Evolutionary conservation across 2,329 filamentous ascomycete species (phyloP), one percentile per base, ranked within the genome.

Genomic region (Neurospora sp.): DNA sequence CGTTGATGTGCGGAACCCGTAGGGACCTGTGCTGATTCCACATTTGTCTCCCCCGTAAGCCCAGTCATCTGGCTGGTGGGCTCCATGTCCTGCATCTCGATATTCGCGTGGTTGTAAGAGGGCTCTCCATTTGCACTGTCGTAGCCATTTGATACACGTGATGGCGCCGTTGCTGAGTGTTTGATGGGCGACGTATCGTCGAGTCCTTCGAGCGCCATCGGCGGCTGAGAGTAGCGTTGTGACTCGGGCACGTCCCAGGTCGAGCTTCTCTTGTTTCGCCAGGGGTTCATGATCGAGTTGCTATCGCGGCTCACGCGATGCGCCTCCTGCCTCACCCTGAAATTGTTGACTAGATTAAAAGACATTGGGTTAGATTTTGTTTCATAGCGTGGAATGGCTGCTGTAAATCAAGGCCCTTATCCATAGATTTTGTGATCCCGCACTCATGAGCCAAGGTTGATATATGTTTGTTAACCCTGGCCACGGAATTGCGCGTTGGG

Each of bases 301-400:
- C 52, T 79, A 67, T 79, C 76, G 69, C 83, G 81, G 67, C 82
- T 81, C 62, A 83, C 74, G 28, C 72, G 78, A 71, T 82, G 81
- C 70, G 84, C 84, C 70, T 79, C 77, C 71, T 80, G 79, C 78
- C 82, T 85, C 72, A 82, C 80, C 68, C 77, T 78, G 74, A 79
- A 82, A 57, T 79, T 77, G 73, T 85, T 85, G 79, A 84, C 83
- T 85, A 62, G 52, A 17, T 62, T 17, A 77, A 8, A 66, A 71
- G 75, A 71, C 65, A 74, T 71, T 10, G 68, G 33, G 66, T 74
- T 70, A 74, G 69, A 39, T 15, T 41, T 66, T 66, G 37, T 40
- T 38, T 43, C 37, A 66, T 8, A 36, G 52, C 12, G 28, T 36
- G 12, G 28, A 62, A 62, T 62, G 52, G 6, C 17, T 36, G 12